A percentile compares a stretch with the other conserved stretches of the same genome.
Evolutionary conservation across 2,329 filamentous ascomycete species (phyloP).

Genomic region (Chalaropsis thielavioides): DNA sequence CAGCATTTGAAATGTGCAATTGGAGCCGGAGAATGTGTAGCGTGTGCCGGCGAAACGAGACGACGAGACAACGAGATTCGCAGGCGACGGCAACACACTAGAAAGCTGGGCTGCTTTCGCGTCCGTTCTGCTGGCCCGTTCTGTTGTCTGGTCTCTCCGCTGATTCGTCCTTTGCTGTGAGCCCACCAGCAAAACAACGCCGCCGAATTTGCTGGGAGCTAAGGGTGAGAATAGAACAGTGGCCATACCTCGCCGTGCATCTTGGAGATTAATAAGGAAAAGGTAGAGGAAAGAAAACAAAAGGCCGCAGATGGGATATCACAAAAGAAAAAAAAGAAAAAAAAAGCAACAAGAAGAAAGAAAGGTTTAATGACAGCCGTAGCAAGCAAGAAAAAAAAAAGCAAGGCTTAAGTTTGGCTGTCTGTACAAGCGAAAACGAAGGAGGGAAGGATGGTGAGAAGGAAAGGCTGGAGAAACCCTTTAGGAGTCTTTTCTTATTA

Average conservation of each 20-base stretch:
- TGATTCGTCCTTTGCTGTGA: neutral
- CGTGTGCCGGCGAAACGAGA: neutral
- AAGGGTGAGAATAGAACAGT: conserved; percentile 45
- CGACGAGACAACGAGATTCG: too few relatives aligned
- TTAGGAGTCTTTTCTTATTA: neutral
- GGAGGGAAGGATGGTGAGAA: neutral
- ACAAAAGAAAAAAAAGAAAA: conserved; percentile 9
- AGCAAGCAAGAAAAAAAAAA: conserved; percentile 1
- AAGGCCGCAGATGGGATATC: conserved; percentile 8
- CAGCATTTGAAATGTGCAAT: conserved; percentile 1
- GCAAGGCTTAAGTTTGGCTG: neutral
- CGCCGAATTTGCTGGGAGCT: neutral
- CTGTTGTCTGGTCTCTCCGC: neutral
- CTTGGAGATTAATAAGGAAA: conserved; percentile 8
- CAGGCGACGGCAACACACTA: too few relatives aligned
- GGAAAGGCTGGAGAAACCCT: conserved; percentile 1
- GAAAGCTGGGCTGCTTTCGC: too few relatives aligned
- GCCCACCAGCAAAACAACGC: neutral
- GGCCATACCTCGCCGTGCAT: conserved; percentile 16
- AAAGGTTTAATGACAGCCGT: neutral
- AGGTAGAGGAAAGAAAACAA: conserved; percentile 12
- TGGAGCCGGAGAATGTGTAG: neutral
- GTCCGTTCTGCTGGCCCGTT: neutral
- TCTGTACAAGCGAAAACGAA: neutral
- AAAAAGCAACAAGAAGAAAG: conserved; percentile 3